Conservation (phyloP, 2,329 filamentous ascomycete species). For the Shiraia sp. region DNA sequence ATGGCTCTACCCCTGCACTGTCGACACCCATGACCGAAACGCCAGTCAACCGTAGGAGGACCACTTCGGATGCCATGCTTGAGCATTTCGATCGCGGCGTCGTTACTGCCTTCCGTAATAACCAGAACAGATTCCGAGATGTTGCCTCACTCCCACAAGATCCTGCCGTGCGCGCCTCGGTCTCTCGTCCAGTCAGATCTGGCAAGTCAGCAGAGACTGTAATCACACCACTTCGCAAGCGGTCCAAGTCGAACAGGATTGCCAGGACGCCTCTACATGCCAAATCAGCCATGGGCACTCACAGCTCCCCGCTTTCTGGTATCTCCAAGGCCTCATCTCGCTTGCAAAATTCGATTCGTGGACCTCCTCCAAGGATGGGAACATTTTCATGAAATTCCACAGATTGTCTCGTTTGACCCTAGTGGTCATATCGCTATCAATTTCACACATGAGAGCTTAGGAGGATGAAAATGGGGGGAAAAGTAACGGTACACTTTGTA, state of each 20-base stretch:
- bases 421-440: too few relatives aligned
- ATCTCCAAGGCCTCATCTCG: constrained; percentile 32
- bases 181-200: constrained; percentile 42
- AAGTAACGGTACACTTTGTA: too few relatives aligned
- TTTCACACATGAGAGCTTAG: too few relatives aligned
- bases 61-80: constrained; percentile 43
- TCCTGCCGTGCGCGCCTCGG: constrained; percentile 40
- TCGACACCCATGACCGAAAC: constrained; percentile 24
- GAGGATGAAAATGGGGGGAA: constrained; percentile 17
- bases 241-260: constrained; percentile 33
- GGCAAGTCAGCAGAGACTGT: constrained; percentile 45
- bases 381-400: constrained; percentile 32
- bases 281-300: constrained; percentile 13
- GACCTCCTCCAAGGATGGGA: constrained; percentile 38
- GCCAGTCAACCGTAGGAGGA: constrained; percentile 30
- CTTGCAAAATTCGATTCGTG: constrained; percentile 33
- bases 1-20: constrained; percentile 37
- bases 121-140: constrained; percentile 45
- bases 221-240: constrained; percentile 45
- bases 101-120: constrained; percentile 46
- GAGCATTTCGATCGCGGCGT: constrained; percentile 57
- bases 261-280: constrained; percentile 26
- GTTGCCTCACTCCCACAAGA: constrained; percentile 43
- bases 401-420: background rate
- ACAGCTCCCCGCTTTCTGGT: constrained; percentile 34